Percentiles rank a stretch among this genome's conserved stretches.
Evolutionary conservation across 768 basidiomycete species (phyloP).

Genomic region (Boletus patriciae): DNA sequence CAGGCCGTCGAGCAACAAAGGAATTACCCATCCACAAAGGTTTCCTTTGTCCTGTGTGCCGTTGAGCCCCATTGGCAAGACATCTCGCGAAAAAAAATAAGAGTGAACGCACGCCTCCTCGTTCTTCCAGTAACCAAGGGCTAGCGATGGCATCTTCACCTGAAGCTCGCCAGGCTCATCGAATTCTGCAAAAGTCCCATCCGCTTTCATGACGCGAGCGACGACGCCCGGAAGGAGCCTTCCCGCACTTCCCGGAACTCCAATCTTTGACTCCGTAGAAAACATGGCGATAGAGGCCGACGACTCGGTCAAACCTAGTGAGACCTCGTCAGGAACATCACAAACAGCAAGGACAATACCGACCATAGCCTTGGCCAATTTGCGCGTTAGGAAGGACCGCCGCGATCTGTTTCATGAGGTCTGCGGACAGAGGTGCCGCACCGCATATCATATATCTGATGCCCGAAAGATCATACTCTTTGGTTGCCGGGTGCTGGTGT

Average conservation of each 20-base stretch:
- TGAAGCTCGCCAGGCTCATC: conserved; percentile 63
- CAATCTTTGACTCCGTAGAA: conserved; percentile 46
- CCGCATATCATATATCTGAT: conserved; percentile 57
- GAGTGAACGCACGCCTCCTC: conserved; percentile 52
- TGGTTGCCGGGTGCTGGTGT: conserved; percentile 50
- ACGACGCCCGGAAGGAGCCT: conserved; percentile 52
- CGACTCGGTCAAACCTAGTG: conserved; percentile 65
- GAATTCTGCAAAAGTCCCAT: conserved; percentile 55
- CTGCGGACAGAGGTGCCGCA: conserved; percentile 63
- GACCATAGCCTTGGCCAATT: conserved; percentile 69
- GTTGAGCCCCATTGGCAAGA: not conserved
- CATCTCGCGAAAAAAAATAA: not conserved
- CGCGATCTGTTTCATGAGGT: conserved; percentile 47
- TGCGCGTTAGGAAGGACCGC: conserved; percentile 54
- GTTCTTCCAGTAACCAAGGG: conserved; percentile 52
- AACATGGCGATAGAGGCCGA: conserved; percentile 53
- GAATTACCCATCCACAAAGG: conserved; percentile 63
- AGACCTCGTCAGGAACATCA: not conserved
- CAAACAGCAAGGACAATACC: not conserved
- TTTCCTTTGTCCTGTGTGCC: conserved; percentile 57
- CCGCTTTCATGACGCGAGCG: conserved; percentile 54
- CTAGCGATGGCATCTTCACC: conserved; percentile 43
- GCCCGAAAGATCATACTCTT: conserved; percentile 49
- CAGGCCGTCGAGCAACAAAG: not conserved
- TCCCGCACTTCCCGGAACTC: conserved; percentile 52